Evolutionary conservation across 1,139 yeast species (phyloP).

Genomic region (Geotrichum histeridarum): DNA sequence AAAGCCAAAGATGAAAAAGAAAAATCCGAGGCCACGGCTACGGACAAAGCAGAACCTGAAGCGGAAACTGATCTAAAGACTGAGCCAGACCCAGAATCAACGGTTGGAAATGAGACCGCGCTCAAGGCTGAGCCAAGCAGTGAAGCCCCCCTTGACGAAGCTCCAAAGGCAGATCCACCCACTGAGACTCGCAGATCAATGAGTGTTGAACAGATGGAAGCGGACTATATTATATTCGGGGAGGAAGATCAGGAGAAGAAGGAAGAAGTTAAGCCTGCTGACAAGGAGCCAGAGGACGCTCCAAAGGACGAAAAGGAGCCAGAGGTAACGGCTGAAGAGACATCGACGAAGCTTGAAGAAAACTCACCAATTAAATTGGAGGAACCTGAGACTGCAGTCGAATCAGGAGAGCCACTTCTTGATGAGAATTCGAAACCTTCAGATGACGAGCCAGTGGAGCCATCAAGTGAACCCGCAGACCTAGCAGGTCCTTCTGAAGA

Average conservation of each 20-base stretch:
- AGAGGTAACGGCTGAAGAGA: background rate
- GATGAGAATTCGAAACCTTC: too few relatives aligned
- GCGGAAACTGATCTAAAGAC: too few relatives aligned
- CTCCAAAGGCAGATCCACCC: background rate
- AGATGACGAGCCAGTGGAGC: too few relatives aligned
- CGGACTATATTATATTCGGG: conserved; percentile 18
- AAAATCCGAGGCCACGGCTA: conserved; percentile 16
- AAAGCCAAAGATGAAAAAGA: conserved; percentile 12
- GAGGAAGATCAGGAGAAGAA: conserved; percentile 10
- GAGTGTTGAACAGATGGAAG: conserved; percentile 22
- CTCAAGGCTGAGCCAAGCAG: background rate
- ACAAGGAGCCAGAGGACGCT: background rate
- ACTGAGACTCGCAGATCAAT: conserved; percentile 21
- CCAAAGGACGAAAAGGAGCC: background rate
- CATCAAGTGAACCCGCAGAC: too few relatives aligned
- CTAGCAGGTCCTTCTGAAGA: too few relatives aligned
- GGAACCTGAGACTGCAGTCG: background rate
- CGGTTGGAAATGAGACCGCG: background rate
- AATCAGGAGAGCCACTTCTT: background rate
- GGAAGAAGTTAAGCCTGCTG: background rate
- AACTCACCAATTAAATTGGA: background rate
- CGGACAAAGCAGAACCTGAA: conserved; percentile 13
- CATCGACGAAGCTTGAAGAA: too few relatives aligned
- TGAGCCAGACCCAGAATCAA: background rate
- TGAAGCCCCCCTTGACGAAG: background rate